Base-by-base conservation (phyloP, 2,329 filamentous ascomycete species). In the Beauveria bassiana region DNA sequence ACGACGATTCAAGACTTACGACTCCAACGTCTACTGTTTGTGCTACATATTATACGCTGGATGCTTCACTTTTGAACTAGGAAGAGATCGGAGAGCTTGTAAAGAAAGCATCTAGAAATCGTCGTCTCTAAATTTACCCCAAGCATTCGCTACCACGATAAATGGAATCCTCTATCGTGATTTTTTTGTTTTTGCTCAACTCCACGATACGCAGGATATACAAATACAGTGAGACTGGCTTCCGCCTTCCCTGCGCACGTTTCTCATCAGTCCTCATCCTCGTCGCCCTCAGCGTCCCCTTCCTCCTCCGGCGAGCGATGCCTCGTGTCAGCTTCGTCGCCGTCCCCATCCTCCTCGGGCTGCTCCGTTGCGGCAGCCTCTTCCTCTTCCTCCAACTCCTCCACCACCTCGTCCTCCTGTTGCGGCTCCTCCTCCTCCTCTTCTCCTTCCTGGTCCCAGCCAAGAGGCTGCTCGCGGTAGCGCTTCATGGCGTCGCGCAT, bases 381-480 rank as follows among this genome's bases (percentile, higher is more conserved):
- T 6, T 72, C 72, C 16, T 72, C 69, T 12, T 67, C 69, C 12
- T 66, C 67, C 38, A 68, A 74, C 73, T 66, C 67, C 14, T 68
- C 66, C 5, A 60, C 22, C 14, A 38, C 34, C 14, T 38, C 34
- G 34, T 70, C 72, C 22, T 74, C 74, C 28, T 78, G 74, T 22
- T 78, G 45, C 22, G 22, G 69, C 31, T 75, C 68, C 28, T 31
- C 69, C 31, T 75, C 69, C 31, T 75, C 71, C 46, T 75, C 75
- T 26, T 71, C 73, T 20, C 70, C 72, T 20, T 74, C 74, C 28
- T 78, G 75, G 22, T 78, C 70, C 65, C 74, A 78, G 22, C 79
- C 80, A 31, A 82, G 78, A 3, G 83, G 83, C 64, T 83, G 74
- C 24, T 77, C 75, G 68, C 78, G 79, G 73, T 80, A 86, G 57